Evolutionary conservation across 2,329 filamentous ascomycete genomes (phyloP).

Genomic region (Colletotrichum liriopes): DNA sequence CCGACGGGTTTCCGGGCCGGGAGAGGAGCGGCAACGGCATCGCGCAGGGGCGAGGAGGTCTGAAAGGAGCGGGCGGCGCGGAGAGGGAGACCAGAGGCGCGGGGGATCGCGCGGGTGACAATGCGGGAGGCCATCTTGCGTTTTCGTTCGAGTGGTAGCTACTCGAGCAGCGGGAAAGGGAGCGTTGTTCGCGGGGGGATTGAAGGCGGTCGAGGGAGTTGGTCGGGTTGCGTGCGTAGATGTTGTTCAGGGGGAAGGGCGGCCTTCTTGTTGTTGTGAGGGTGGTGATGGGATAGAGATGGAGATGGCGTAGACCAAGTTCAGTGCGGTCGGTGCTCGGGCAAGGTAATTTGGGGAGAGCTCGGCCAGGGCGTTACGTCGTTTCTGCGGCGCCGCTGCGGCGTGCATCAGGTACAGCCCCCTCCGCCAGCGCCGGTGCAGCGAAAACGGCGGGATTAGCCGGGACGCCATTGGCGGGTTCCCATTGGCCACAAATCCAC

Average conservation of each 20-base stretch:
- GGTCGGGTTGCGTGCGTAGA: not conserved
- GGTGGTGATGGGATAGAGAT: slow-evolving; percentile 24
- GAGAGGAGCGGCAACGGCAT: slow-evolving; percentile 63
- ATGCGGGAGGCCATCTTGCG: slow-evolving; percentile 64
- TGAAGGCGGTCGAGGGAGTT: slow-evolving; percentile 4
- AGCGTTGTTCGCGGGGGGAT: not conserved
- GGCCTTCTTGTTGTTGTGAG: slow-evolving; percentile 7
- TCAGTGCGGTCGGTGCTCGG: slow-evolving; percentile 16
- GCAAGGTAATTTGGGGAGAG: slow-evolving; percentile 18
- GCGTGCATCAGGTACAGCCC: slow-evolving; percentile 34
- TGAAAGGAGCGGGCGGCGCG: slow-evolving; percentile 62
- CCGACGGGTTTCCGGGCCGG: slow-evolving; percentile 73
- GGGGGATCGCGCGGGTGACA: slow-evolving; percentile 56
- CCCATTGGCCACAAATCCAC: slow-evolving; percentile 27
- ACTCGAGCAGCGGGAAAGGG: slow-evolving; percentile 18
- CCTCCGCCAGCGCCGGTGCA: slow-evolving; percentile 36
- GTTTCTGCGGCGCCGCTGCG: slow-evolving; percentile 16
- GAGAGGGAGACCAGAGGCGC: slow-evolving; percentile 48
- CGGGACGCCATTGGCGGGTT: slow-evolving; percentile 32
- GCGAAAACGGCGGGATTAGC: slow-evolving; percentile 37
- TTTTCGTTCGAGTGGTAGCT: slow-evolving; percentile 7
- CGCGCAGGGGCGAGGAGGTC: slow-evolving; percentile 63
- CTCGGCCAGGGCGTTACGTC: slow-evolving; percentile 21
- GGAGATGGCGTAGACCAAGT: slow-evolving; percentile 22
- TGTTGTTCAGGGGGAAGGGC: not conserved